Base-by-base conservation (phyloP, 2,329 filamentous ascomycete species). In the Talaromyces sp. region DNA sequence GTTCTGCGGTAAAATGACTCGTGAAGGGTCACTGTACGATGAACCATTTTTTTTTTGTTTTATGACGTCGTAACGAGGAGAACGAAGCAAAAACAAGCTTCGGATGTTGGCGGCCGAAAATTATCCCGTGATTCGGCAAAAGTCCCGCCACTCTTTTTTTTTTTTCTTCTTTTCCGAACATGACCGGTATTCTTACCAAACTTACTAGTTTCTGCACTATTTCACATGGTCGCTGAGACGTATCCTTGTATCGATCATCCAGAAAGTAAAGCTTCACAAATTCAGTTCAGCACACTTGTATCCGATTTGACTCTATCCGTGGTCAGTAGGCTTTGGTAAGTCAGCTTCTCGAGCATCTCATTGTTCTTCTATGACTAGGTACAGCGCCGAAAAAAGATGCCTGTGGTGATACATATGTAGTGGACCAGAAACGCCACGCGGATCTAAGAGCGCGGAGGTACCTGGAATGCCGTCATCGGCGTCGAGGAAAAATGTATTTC, bases 381-480 rank as follows among this genome's bases (percentile, higher is more conserved):
- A 7, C n/a, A 54, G 28, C 11, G 9, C 8, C 12, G 23, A 52
- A 14, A 33, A 9, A 54, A 21, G 14, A 48, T 25, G 11, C 11
- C n/a, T 5, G 16, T 18, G 25, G 18, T 48, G 18, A 16, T 40
- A 40, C 5, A 40, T n/a, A 39, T 8, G 37, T 18, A 40, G 37
- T 33, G n/a, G 31, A 54, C 9, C 28, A 31, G 50, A 52, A 50
- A 18, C 48, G 28, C 28, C n/a, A 54, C 50, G 11, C 31, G n/a
- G 31, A 37, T 23, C n/a, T 35, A 35, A 37, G 14, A 14, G 9
- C 28, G 14, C 28, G n/a, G 31, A 23, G 37, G 28, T 18, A 35
- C 31, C 18, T 54, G 31, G 31, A 14, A 59, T 58, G 56, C 40
- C 56, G 56, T 58, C 56, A 58, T 58, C 48, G 50, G 31, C 18